Conservation (phyloP, 768 basidiomycete genomes). For the Psilocybe tampanensis region DNA sequence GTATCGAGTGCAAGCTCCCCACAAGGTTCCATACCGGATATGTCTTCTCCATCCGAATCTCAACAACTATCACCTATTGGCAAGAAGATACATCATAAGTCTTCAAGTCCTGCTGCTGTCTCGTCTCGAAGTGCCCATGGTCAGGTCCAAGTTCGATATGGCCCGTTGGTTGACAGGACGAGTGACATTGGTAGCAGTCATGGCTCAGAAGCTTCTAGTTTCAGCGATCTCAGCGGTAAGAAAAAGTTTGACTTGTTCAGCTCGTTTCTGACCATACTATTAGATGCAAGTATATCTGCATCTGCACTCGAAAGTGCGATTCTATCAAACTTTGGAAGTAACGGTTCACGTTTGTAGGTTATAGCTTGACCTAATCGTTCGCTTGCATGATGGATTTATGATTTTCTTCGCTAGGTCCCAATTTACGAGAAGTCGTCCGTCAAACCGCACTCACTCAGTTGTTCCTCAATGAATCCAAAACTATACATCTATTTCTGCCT, state of each 20-base stretch:
- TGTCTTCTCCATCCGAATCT: constrained; percentile 69
- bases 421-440: constrained; percentile 37
- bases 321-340: constrained; percentile 70
- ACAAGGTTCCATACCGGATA: constrained; percentile 79
- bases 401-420: constrained; percentile 31
- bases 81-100: constrained; percentile 57
- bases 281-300: constrained; percentile 75
- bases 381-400: neutral
- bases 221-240: constrained; percentile 86
- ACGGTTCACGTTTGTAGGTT: constrained; percentile 72
- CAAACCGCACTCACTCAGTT: constrained; percentile 30
- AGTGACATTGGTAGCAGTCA: constrained; percentile 65
- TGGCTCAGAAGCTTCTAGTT: constrained; percentile 77
- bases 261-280: neutral
- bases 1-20: constrained; percentile 76
- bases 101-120: constrained; percentile 61
- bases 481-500: neutral
- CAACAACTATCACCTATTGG: constrained; percentile 54
- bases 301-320: constrained; percentile 83
- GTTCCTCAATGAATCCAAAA: constrained; percentile 21
- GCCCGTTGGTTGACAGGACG: constrained; percentile 42
- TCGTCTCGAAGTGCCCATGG: constrained; percentile 58
- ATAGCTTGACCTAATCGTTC: neutral
- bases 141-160: constrained; percentile 46
- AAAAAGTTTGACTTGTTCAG: constrained; percentile 1